Conservation (phyloP, 768 basidiomycete genomes). For the Mycena leptocephala region DNA sequence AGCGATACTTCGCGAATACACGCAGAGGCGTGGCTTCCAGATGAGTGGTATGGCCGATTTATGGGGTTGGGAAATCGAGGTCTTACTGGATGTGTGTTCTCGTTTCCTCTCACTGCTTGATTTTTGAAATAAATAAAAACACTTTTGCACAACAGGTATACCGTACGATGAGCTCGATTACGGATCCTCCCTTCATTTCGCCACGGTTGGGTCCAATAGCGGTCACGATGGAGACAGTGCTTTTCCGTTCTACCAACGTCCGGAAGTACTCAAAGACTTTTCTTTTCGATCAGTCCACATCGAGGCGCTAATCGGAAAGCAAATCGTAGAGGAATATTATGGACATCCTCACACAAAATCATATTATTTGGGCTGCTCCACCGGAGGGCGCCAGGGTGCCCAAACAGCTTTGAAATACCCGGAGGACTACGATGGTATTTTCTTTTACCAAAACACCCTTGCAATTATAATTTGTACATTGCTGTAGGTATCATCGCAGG, state of each 20-base stretch:
- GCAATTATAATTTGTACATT: too few relatives aligned
- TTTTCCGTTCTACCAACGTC: slow-evolving; percentile 34
- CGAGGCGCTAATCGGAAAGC: slow-evolving; percentile 41
- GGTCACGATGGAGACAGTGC: slow-evolving; percentile 42
- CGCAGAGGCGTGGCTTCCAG: slow-evolving; percentile 34
- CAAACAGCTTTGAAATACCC: slow-evolving; percentile 41
- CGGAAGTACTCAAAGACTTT: slow-evolving; percentile 45
- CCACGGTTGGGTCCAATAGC: slow-evolving; percentile 41
- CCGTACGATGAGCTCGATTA: slow-evolving; percentile 27
- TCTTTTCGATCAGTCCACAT: slow-evolving; percentile 42
- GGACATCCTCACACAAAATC: slow-evolving; percentile 33
- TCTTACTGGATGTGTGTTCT: slow-evolving; percentile 34
- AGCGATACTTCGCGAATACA: slow-evolving; percentile 11
- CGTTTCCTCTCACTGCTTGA: neutral
- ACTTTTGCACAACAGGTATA: neutral
- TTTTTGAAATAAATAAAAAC: too few relatives aligned
- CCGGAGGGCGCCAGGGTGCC: slow-evolving; percentile 45
- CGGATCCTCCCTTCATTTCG: slow-evolving; percentile 39
- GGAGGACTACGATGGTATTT: slow-evolving; percentile 47
- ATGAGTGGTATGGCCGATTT: slow-evolving; percentile 35
- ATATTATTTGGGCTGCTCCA: slow-evolving; percentile 47
- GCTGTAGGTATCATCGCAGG: slow-evolving; percentile 46
- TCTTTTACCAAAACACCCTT: too few relatives aligned
- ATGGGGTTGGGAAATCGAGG: slow-evolving; percentile 34
- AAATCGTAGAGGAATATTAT: slow-evolving; percentile 42